These are phyloP conservation scores for Blastocystis sp. DNA, from an alignment of 352 stramenopile genomes.

Conservation along the genomic window DNA sequence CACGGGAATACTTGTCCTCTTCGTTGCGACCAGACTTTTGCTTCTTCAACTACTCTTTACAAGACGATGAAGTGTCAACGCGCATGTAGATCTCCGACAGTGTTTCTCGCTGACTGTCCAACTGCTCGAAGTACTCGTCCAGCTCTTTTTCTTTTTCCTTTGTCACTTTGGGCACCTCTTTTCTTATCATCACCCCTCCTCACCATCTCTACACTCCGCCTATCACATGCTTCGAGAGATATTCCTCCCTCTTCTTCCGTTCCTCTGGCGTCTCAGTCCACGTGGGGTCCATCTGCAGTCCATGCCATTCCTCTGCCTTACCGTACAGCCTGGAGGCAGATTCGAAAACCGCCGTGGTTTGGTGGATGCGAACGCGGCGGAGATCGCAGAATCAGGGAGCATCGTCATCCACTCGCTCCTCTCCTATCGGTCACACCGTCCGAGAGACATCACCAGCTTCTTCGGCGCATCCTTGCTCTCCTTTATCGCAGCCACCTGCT, in stretches of 20 bases:
- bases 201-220: not conserved
- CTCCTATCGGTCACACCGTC: not conserved
- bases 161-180: not conserved
- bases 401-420: slow-evolving; percentile 33
- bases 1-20: not conserved
- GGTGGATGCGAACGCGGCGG: not conserved
- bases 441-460: not conserved
- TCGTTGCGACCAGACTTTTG: not conserved
- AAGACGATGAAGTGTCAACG: not conserved
- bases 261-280: slow-evolving; percentile 35
- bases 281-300: not conserved
- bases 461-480: not conserved
- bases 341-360: slow-evolving; percentile 8
- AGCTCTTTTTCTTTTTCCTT: not conserved
- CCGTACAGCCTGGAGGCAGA: not conserved
- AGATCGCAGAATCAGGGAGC: not conserved
- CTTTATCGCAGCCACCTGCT: not conserved
- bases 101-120: not conserved
- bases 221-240: slow-evolving; percentile 9
- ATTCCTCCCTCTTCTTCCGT: not conserved
- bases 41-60: not conserved
- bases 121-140: slow-evolving; percentile 36
- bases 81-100: slow-evolving; percentile 25
- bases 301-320: not conserved
- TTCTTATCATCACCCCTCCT: not conserved